Percentiles rank a stretch among this genome's conserved stretches.
phyloP scores from a whole-genome alignment of 371 early-diverging fungal genomes.

The Lichtheimia hyalospora region DNA sequence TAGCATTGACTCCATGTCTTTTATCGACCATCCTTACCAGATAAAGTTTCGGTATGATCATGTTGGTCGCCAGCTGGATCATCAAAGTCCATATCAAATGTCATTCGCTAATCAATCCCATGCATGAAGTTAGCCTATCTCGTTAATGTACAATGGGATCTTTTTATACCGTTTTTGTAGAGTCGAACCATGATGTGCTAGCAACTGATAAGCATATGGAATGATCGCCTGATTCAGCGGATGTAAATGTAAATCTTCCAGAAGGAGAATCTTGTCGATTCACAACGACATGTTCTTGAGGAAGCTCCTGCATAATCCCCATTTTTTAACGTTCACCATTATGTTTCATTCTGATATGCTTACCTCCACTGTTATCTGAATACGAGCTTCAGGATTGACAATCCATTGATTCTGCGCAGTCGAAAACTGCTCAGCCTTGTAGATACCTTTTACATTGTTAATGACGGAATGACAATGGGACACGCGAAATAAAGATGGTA shows the following conservation, averaged over 20 bases:
- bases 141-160: neutral
- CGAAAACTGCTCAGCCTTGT: slow-evolving; percentile 79
- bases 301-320: slow-evolving; percentile 53
- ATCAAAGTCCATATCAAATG: slow-evolving; percentile 78
- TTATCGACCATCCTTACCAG: slow-evolving; percentile 35
- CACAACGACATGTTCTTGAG: slow-evolving; percentile 56
- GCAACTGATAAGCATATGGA: slow-evolving; percentile 77
- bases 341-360: slow-evolving; percentile 12
- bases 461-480: neutral
- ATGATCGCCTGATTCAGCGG: slow-evolving; percentile 86
- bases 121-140: neutral
- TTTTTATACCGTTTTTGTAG: slow-evolving; percentile 45
- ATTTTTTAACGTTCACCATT: neutral
- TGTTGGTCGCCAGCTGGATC: slow-evolving; percentile 59
- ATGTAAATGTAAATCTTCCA: slow-evolving; percentile 88
- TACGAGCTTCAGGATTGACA: slow-evolving; percentile 64
- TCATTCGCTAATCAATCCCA: slow-evolving; percentile 39
- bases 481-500: slow-evolving; percentile 1
- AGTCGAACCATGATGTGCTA: slow-evolving; percentile 64
- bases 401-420: slow-evolving; percentile 61
- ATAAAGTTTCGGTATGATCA: slow-evolving; percentile 58
- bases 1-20: neutral
- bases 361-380: slow-evolving; percentile 81
- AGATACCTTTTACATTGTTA: slow-evolving; percentile 57
- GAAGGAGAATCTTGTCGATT: slow-evolving; percentile 69